Evolutionary conservation across 2,329 filamentous ascomycete genomes (phyloP).

Genomic region (Clarireedia homoeocarpa): DNA sequence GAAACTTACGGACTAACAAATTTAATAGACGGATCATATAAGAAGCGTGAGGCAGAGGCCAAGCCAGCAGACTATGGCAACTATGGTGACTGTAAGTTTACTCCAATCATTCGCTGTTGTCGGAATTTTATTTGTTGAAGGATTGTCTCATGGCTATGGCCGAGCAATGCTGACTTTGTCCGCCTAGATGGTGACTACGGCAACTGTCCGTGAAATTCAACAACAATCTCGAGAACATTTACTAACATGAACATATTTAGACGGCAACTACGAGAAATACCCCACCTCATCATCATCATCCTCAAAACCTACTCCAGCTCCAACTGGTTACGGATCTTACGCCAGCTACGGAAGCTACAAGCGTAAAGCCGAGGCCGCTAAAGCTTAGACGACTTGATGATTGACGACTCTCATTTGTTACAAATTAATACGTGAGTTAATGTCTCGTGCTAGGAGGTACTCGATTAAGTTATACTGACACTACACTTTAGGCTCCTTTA

Average conservation of each 20-base stretch:
- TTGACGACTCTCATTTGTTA: not conserved
- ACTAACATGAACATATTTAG: not conserved
- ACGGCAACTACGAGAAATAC: conserved; percentile 5
- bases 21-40: conserved; percentile 3
- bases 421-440: conserved; percentile 4
- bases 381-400: not conserved
- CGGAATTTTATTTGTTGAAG: not conserved
- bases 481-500: not conserved
- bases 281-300: not conserved
- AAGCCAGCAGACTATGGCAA: conserved; percentile 1
- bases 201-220: not conserved
- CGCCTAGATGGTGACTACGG: conserved; percentile 3
- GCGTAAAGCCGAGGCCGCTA: not conserved
- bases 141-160: not conserved
- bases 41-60: conserved; percentile 6
- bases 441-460: too few species aligned
- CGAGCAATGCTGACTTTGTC: conserved; percentile 2
- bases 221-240: not conserved
- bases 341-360: conserved; percentile 3
- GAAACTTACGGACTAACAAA: not conserved
- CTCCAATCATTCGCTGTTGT: not conserved
- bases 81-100: conserved; percentile 2
- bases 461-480: not conserved
- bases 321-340: conserved; percentile 10
- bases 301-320: not conserved